Conservation (phyloP, 2,329 filamentous ascomycete genomes). For the Talaromyces rugulosus region DNA sequence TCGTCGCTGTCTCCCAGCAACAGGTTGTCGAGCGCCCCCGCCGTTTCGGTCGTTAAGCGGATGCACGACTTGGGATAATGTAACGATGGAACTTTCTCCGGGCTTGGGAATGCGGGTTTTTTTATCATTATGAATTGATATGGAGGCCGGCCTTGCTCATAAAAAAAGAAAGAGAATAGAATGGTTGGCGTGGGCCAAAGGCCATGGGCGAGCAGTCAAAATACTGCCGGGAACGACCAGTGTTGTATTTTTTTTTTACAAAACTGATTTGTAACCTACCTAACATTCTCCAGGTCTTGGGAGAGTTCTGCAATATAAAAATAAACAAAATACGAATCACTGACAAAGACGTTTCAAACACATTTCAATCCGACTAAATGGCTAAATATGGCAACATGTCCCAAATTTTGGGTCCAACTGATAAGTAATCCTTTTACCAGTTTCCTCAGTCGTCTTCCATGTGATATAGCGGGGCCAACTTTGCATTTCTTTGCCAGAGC, state of each 20-base stretch:
- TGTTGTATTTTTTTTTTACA: neutral
- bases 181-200: neutral
- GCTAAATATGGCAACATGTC: neutral
- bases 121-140: neutral
- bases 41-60: constrained; percentile 52
- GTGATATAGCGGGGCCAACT: constrained; percentile 50
- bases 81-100: neutral
- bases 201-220: neutral
- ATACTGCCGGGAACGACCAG: neutral
- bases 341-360: neutral
- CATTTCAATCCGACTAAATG: neutral
- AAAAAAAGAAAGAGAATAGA: neutral
- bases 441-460: constrained; percentile 27
- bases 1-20: constrained; percentile 83
- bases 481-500: constrained; percentile 39
- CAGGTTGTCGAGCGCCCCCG: constrained; percentile 78
- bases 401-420: neutral
- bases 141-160: neutral
- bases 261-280: neutral
- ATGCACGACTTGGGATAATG: neutral
- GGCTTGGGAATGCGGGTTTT: neutral
- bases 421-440: neutral
- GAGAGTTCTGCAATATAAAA: neutral
- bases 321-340: neutral
- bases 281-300: neutral